phyloP scores from a whole-genome alignment of 1,284 basidiomycete genomes.

The Ceratobasidium sp. region DNA sequence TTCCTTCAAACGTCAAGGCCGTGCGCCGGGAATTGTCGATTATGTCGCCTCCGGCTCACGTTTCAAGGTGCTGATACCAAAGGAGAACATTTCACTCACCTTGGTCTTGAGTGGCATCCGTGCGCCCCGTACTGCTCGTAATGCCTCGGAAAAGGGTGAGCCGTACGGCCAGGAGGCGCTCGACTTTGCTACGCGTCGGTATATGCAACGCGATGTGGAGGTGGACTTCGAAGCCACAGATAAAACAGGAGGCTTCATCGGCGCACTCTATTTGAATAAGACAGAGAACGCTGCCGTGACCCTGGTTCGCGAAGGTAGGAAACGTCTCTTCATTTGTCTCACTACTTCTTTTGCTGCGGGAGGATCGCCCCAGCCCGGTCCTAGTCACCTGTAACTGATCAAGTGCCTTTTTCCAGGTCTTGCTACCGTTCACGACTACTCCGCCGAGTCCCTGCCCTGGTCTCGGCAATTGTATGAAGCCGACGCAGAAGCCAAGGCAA shows the following conservation, averaged over 20 bases:
- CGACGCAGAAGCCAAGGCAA: conserved; percentile 84
- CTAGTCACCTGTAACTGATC: conserved; percentile 5
- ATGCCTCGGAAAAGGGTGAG: conserved; percentile 86
- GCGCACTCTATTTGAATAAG: conserved; percentile 82
- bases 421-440: conserved; percentile 87
- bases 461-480: conserved; percentile 83
- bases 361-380: conserved; percentile 15
- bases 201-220: conserved; percentile 96
- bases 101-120: conserved; percentile 89
- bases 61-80: conserved; percentile 92
- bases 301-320: conserved; percentile 80
- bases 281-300: conserved; percentile 85
- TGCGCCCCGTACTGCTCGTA: conserved; percentile 83
- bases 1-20: conserved; percentile 89
- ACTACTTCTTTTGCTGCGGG: conserved; percentile 25
- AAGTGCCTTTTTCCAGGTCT: conserved; percentile 52
- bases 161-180: conserved; percentile 87
- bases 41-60: conserved; percentile 93
- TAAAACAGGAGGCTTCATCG: conserved; percentile 97
- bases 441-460: conserved; percentile 84
- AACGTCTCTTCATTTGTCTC: conserved; percentile 42
- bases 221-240: conserved; percentile 90
- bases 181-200: conserved; percentile 81
- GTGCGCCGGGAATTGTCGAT: conserved; percentile 87
- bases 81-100: conserved; percentile 91